These are phyloP conservation scores for Xylaria sp. DNA, from an alignment of 2,329 filamentous ascomycete species.

Conservation along the genomic window DNA sequence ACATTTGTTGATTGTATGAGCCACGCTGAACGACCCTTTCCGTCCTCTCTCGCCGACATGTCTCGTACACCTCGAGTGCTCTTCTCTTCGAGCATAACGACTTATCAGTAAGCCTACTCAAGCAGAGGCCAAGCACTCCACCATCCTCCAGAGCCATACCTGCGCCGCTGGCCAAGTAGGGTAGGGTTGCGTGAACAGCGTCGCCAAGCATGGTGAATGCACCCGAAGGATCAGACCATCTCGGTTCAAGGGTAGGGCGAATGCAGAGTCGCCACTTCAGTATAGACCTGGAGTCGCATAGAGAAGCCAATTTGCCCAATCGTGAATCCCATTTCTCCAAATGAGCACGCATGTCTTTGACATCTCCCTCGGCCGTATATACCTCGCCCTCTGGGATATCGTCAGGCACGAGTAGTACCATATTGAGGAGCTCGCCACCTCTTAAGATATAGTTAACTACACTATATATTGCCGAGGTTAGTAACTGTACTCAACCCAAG, in stretches of 20 bases:
- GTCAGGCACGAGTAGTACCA: conserved; percentile 57
- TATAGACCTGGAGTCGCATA: conserved; percentile 58
- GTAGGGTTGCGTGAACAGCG: conserved; percentile 61
- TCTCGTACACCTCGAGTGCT: conserved; percentile 58
- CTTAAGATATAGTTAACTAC: conserved; percentile 58
- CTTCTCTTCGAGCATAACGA: conserved; percentile 43
- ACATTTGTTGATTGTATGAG: conserved; percentile 66
- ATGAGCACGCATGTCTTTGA: conserved; percentile 50
- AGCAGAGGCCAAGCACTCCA: conserved; percentile 52
- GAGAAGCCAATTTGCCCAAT: conserved; percentile 59
- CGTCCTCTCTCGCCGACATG: conserved; percentile 62
- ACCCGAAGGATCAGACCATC: conserved; percentile 62
- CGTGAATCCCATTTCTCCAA: conserved; percentile 64
- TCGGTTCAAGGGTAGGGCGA: conserved; percentile 41
- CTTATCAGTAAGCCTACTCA: conserved; percentile 52
- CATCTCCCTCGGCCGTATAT: conserved; percentile 44
- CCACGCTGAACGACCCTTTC: conserved; percentile 64
- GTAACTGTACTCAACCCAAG: too few species aligned
- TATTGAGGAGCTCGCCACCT: conserved; percentile 55
- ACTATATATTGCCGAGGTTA: background rate
- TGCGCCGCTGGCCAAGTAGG: conserved; percentile 62
- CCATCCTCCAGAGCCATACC: conserved; percentile 68
- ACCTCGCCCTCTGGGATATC: conserved; percentile 51
- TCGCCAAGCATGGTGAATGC: conserved; percentile 67
- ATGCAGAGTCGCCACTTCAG: conserved; percentile 54